These are phyloP conservation scores for Protea cynaroides DNA, from an alignment of 164 flowering plant genomes.

Conservation along the genomic window DNA sequence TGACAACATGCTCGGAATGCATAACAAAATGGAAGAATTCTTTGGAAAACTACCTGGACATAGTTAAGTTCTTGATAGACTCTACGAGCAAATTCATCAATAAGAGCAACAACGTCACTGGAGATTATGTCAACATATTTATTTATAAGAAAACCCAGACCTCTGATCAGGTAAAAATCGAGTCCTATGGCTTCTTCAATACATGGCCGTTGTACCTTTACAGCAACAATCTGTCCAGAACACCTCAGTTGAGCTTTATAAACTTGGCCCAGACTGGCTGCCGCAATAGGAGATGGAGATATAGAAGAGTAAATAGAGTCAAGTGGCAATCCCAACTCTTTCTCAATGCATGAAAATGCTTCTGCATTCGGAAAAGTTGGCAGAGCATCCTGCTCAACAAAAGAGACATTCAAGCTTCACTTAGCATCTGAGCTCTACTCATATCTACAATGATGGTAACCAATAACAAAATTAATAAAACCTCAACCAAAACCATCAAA, in stretches of 20 bases:
- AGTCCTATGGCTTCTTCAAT: slow-evolving; percentile 90
- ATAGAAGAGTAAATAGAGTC: slow-evolving; percentile 73
- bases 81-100: slow-evolving; percentile 94
- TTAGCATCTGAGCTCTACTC: slow-evolving; percentile 4
- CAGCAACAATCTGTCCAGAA: slow-evolving; percentile 84
- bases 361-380: slow-evolving; percentile 91
- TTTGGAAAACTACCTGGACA: slow-evolving; percentile 68
- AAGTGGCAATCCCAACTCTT: slow-evolving; percentile 62
- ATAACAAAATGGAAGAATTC: background rate
- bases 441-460: background rate
- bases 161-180: slow-evolving; percentile 85
- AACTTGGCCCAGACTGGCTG: slow-evolving; percentile 99
- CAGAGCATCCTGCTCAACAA: slow-evolving; percentile 70
- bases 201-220: slow-evolving; percentile 93
- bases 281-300: slow-evolving; percentile 88
- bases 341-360: slow-evolving; percentile 89
- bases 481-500: no score
- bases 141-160: slow-evolving; percentile 69
- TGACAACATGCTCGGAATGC: background rate
- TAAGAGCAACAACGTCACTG: slow-evolving; percentile 85
- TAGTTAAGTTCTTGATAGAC: slow-evolving; percentile 96
- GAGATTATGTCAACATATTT: slow-evolving; percentile 72
- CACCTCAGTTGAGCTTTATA: slow-evolving; percentile 80
- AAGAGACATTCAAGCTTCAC: background rate
- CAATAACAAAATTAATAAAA: background rate